These are phyloP conservation scores for Boletus edulis DNA, from an alignment of 768 basidiomycete species.

Conservation along the genomic window DNA sequence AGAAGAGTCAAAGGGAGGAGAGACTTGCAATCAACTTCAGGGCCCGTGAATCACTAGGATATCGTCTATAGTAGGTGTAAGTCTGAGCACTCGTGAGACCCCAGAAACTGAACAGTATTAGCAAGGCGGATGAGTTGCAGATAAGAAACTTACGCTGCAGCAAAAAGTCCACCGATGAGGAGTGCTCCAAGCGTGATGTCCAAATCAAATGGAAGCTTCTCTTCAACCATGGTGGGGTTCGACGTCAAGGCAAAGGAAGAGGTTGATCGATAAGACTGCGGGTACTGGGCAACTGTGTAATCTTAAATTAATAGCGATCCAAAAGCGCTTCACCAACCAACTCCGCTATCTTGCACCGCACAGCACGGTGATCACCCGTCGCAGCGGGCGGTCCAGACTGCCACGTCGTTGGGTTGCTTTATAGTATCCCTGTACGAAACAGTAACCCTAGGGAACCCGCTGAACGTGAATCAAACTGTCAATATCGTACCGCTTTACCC, in stretches of 20 bases:
- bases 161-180: constrained; percentile 52
- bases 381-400: too few species aligned
- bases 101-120: constrained; percentile 42
- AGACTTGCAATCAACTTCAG: constrained; percentile 39
- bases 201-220: constrained; percentile 29
- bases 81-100: constrained; percentile 55
- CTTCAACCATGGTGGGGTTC: neutral
- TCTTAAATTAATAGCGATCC: neutral
- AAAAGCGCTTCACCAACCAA: neutral
- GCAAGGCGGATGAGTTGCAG: neutral
- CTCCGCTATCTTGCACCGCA: neutral
- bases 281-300: neutral
- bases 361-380: too few species aligned
- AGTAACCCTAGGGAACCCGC: too few species aligned
- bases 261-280: neutral
- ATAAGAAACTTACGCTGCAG: constrained; percentile 45
- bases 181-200: constrained; percentile 52
- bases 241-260: neutral
- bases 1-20: neutral
- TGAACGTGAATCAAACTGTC: neutral
- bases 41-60: constrained; percentile 29
- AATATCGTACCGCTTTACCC: neutral
- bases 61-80: constrained; percentile 46
- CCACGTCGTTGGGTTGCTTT: neutral
- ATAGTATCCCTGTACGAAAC: neutral